Base-by-base conservation (phyloP, 129 eudicot species). In the Dittrichia graveolens region DNA sequence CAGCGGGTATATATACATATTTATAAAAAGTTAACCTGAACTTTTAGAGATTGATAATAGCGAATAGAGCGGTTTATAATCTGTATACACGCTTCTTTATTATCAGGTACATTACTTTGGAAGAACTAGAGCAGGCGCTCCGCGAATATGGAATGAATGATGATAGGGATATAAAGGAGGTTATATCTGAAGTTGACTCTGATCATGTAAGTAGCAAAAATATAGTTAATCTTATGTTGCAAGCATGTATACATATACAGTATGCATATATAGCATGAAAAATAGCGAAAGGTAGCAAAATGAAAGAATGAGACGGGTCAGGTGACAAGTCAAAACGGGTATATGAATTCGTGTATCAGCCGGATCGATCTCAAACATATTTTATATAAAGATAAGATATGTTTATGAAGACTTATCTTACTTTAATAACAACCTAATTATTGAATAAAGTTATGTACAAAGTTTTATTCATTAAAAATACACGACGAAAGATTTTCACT, bases 101-200 rank as follows among this genome's bases (percentile, higher is more conserved):
- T 60, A 16, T 43, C 82, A 91, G 95, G 82, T 85, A 79, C 67
- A 88, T 91, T 65, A 86, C 95, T n/a, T 88, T 75, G 11, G 95
- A 91, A 81, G 97, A 88, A 67, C 79, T 91, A 50, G 95, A 91
- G 83, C 97, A 88, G 39, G 95, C 97, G 67, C 87, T 91, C 14
- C 80, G 85, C 9, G 95, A 91, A n/a, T 84, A 62, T 68, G 95
- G 97, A 66, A 88, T 88, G 90, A 71, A 39, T 6, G 83, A 88
- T 14, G 95, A 71, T 2, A 82, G 63, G 79, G 97, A 91, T 75
- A 86, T 91, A 54, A 88, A 88, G 77, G 92, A 91, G 81, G 85
- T 88, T 74, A 79, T 91, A 43, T 75, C 88, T 54, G 97, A 88
- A 57, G 88, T 91, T 18, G 95, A 91, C 60, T 52, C 83, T 2